Evolutionary conservation across 305 asterid species (phyloP).

Genomic region (Fraxinus dipetala): DNA sequence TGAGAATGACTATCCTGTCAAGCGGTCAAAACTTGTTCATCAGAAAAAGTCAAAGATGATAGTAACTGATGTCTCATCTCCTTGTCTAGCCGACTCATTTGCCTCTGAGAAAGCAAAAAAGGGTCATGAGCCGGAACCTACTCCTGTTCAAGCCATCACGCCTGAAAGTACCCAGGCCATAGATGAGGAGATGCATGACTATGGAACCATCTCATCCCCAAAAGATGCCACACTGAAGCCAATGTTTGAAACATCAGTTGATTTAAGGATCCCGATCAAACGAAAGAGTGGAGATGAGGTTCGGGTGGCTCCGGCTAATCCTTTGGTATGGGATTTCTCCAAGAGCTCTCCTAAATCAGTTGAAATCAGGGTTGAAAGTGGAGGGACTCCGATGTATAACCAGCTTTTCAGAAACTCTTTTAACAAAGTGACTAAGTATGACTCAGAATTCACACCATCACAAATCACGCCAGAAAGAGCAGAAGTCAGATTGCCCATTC

Average conservation of each 20-base stretch:
- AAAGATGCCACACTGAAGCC: constrained; percentile 38
- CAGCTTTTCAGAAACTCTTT: constrained; percentile 49
- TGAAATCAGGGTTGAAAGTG: constrained; percentile 37
- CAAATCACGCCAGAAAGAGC: constrained; percentile 34
- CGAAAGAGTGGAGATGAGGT: constrained; percentile 28
- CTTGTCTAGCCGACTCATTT: constrained; percentile 39
- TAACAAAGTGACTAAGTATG: constrained; percentile 36
- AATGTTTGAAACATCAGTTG: constrained; percentile 25
- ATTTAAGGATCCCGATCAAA: constrained; percentile 27
- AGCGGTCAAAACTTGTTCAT: constrained; percentile 80
- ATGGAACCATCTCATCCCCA: constrained; percentile 45
- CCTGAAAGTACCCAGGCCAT: constrained; percentile 38
- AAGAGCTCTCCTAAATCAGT: constrained; percentile 36
- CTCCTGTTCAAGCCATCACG: constrained; percentile 26
- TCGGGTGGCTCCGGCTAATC: constrained; percentile 42
- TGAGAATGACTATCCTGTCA: constrained; percentile 79
- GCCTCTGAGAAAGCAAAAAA: constrained; percentile 34
- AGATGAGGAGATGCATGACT: constrained; percentile 61
- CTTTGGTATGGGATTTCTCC: constrained; percentile 35
- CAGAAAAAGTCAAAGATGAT: constrained; percentile 64
- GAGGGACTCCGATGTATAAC: constrained; percentile 38
- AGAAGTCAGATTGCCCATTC: constrained; percentile 32
- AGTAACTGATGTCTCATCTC: constrained; percentile 55
- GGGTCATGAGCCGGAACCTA: constrained; percentile 34
- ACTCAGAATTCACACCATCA: constrained; percentile 32